phyloP scores from a whole-genome alignment of 768 basidiomycete species.

The Paxillus ammoniavirescens region DNA sequence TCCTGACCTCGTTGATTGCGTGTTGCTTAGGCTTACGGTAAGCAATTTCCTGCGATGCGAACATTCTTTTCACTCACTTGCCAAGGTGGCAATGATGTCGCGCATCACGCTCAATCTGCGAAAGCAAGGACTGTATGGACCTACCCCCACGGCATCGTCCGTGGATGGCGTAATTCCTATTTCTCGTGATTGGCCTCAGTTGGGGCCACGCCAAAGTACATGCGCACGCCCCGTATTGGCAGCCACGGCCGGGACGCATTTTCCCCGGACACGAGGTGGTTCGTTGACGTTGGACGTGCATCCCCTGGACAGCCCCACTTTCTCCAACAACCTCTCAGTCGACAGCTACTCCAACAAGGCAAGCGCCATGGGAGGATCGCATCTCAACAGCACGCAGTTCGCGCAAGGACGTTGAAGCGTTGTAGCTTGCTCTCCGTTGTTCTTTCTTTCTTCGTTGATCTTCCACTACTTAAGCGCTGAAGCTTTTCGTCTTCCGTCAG shows the following conservation, averaged over 20 bases:
- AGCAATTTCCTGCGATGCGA: not conserved
- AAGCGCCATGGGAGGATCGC: not conserved
- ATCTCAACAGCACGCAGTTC: not conserved
- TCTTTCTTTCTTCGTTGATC: not conserved
- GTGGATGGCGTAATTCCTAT: not conserved
- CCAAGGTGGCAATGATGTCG: conserved; percentile 63
- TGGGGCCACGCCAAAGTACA: not conserved
- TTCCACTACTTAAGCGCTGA: not conserved
- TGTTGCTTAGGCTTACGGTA: conserved; percentile 23
- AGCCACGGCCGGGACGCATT: not conserved
- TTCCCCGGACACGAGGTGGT: not conserved
- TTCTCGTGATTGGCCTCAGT: not conserved
- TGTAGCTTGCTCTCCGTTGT: not conserved
- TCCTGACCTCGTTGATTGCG: conserved; percentile 35
- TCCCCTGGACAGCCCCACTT: not conserved
- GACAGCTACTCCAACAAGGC: not conserved
- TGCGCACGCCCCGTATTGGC: too few relatives aligned
- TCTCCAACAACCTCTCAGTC: not conserved
- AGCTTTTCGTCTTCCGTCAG: too few relatives aligned
- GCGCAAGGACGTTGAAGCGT: not conserved
- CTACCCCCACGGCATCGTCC: not conserved
- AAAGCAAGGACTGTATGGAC: conserved; percentile 27
- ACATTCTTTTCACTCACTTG: not conserved
- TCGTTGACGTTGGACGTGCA: not conserved
- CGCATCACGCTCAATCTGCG: conserved; percentile 63